Conservation (phyloP, 495 filamentous ascomycete genomes). For the Clohesyomyces aquaticus region DNA sequence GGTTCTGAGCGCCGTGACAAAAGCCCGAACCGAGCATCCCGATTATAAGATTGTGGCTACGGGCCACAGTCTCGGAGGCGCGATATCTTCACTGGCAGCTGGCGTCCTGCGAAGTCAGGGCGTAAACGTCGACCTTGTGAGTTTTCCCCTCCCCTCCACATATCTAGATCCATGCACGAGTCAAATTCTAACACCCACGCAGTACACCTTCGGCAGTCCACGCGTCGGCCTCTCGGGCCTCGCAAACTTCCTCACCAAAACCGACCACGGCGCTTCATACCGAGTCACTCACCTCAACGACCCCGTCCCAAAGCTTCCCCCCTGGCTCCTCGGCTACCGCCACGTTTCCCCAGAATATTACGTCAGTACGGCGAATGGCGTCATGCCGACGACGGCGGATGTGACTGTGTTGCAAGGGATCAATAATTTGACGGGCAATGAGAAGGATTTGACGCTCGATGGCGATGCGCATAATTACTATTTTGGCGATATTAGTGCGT, state of each 20-base stretch:
- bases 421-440: constrained; percentile 51
- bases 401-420: constrained; percentile 49
- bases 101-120: constrained; percentile 60
- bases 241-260: constrained; percentile 58
- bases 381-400: constrained; percentile 50
- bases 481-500: constrained; percentile 45
- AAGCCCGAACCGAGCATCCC: constrained; percentile 49
- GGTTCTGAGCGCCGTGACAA: constrained; percentile 51
- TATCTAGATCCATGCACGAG: too few species aligned
- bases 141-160: constrained; percentile 4
- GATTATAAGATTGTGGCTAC: constrained; percentile 61
- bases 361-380: constrained; percentile 52
- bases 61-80: constrained; percentile 72
- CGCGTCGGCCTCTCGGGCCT: constrained; percentile 65
- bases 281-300: constrained; percentile 72
- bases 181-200: background rate
- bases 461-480: constrained; percentile 53
- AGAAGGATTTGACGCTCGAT: constrained; percentile 46
- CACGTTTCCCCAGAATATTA: constrained; percentile 74
- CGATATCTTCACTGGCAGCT: constrained; percentile 64
- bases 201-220: constrained; percentile 70
- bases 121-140: constrained; percentile 49
- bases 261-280: constrained; percentile 56
- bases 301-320: constrained; percentile 67
- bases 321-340: constrained; percentile 56